Base-by-base conservation (phyloP, 176 grass and related monocot genomes). In the Olyra latifolia region DNA sequence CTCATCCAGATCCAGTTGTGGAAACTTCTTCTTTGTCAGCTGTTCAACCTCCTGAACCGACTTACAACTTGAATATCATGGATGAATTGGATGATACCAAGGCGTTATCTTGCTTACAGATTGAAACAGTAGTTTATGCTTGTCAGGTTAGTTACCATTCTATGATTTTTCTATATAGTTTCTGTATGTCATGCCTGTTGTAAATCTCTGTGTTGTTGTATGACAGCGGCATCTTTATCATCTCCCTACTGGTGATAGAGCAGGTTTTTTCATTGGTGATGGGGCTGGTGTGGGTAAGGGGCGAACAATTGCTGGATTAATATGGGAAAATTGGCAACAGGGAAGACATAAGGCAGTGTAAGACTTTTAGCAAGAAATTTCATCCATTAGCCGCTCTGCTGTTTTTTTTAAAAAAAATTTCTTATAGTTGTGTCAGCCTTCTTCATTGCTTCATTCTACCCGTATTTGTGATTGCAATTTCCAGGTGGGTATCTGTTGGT, bases 211-310 rank as follows among this genome's bases (percentile, higher is more conserved):
- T 80, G 11, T 71, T 85, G 23, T 69, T 89, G 53, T 87, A 87
- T 89, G 83, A 66, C 87, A 99, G 96, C 71, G 88, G 78, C 90
- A 99, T 29, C 92, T 82, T 79, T 76, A 99, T 68, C 93, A 99
- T 95, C 87, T 99, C 64, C 88, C 86, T 75, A 86, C 84, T 84
- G 90, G 92, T 81, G 75, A 90, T 77, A 99, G 96, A 88, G 92
- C 92, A 81, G 96, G 96, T 57, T 99, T 98, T 85, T 99, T 99
- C 76, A 78, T 99, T 82, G 96, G 96, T 82, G 96, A 99, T 50
- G 96, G 96, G 49, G 96, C 96, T 84, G 96, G 96, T 84, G 92
- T 99, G 86, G 96, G 96, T 89, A 99, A 99, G 83, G 96, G 96
- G 14, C 90, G 96, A 76, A 99, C 96, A 62, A 92, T 99, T 91